A percentile compares a stretch with the other conserved stretches of the same genome.
Conservation (phyloP, 2,329 filamentous ascomycete species). For the Colletotrichum horii region DNA sequence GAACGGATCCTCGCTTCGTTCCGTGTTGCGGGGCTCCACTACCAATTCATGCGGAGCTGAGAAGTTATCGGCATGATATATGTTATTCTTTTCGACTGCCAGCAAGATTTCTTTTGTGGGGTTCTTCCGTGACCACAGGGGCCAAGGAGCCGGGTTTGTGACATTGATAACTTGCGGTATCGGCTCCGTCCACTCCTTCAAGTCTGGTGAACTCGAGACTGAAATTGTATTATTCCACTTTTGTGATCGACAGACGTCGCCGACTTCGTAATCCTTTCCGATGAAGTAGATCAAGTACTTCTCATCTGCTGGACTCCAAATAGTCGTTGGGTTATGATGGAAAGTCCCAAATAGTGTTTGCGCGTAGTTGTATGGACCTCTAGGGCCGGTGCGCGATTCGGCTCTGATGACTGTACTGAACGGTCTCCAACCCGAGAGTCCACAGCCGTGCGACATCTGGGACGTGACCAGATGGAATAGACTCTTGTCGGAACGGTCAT, state of each 20-base stretch:
- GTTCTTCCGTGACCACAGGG: conserved; percentile 34
- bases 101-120: conserved; percentile 34
- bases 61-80: conserved; percentile 34
- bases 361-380: conserved; percentile 47
- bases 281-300: conserved; percentile 51
- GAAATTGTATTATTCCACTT: conserved; percentile 29
- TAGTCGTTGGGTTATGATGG: conserved; percentile 49
- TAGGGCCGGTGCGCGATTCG: conserved; percentile 46
- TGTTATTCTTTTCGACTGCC: conserved; percentile 38
- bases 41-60: conserved; percentile 34
- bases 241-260: conserved; percentile 7
- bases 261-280: conserved; percentile 34
- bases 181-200: not conserved
- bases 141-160: conserved; percentile 48
- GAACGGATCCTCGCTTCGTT: conserved; percentile 34
- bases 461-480: conserved; percentile 51
- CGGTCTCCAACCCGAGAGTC: conserved; percentile 51
- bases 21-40: conserved; percentile 12
- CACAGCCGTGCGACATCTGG: conserved; percentile 50
- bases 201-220: conserved; percentile 19
- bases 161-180: conserved; percentile 23
- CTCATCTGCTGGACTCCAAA: conserved; percentile 48
- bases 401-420: conserved; percentile 50
- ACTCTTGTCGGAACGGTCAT: conserved; percentile 39
- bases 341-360: conserved; percentile 46